Conservation (phyloP, 805 yeast genomes). For the Wickerhamiella vanderwaltii region DNA sequence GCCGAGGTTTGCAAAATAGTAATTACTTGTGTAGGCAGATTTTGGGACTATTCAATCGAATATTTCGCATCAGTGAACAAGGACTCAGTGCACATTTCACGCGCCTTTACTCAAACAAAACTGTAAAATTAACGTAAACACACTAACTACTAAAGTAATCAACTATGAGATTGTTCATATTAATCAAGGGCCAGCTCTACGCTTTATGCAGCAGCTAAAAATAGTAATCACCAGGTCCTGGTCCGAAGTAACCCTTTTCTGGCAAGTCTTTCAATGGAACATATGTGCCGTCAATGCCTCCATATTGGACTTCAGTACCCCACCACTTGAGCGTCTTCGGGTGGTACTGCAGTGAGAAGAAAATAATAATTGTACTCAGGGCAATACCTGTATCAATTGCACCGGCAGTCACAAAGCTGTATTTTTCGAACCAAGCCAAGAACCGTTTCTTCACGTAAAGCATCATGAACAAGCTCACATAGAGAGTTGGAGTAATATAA, state of each 20-base stretch:
- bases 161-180: no score
- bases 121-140: no score
- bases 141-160: no score
- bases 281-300: slow-evolving; percentile 17
- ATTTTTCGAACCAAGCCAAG: slow-evolving; percentile 42
- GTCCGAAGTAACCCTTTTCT: slow-evolving; percentile 25
- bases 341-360: slow-evolving; percentile 38
- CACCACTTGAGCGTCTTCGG: slow-evolving; percentile 42
- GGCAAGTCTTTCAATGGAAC: slow-evolving; percentile 14
- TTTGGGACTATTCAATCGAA: no score
- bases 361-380: slow-evolving; percentile 42
- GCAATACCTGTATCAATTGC: slow-evolving; percentile 51
- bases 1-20: no score
- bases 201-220: no score
- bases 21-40: no score
- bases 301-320: slow-evolving; percentile 36
- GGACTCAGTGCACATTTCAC: no score
- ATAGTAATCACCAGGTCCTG: slow-evolving; percentile 18
- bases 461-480: slow-evolving; percentile 13
- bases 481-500: slow-evolving; percentile 15
- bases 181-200: no score
- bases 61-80: no score
- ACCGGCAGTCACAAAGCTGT: slow-evolving; percentile 40
- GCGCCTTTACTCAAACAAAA: no score
- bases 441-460: slow-evolving; percentile 33